phyloP scores from a whole-genome alignment of 1,139 yeast genomes.

The Eremothecium sinecaudum region DNA sequence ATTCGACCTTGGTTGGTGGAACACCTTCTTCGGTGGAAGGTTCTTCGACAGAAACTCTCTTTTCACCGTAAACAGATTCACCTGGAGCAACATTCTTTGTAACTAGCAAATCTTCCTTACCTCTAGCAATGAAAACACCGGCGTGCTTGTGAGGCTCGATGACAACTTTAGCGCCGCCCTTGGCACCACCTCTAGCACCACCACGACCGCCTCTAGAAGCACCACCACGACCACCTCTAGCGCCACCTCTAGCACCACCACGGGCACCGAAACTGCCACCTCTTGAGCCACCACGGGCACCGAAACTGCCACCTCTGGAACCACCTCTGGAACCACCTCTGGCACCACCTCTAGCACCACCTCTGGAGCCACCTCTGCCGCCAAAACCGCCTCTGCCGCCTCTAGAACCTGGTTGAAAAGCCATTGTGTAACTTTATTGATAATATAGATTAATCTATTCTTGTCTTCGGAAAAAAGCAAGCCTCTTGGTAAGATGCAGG shows the following conservation, averaged over 20 bases:
- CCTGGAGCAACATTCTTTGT: slow-evolving; percentile 98
- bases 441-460: neutral
- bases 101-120: slow-evolving; percentile 95
- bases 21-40: slow-evolving; percentile 78
- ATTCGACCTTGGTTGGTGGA: slow-evolving; percentile 91
- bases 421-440: slow-evolving; percentile 32
- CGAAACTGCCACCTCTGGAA: slow-evolving; percentile 41
- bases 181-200: slow-evolving; percentile 71
- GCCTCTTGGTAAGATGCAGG: neutral
- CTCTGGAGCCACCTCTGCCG: slow-evolving; percentile 27
- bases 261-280: slow-evolving; percentile 68
- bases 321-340: slow-evolving; percentile 38
- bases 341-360: slow-evolving; percentile 35
- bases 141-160: slow-evolving; percentile 98
- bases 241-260: slow-evolving; percentile 55
- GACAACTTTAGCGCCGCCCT: slow-evolving; percentile 91
- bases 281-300: slow-evolving; percentile 47
- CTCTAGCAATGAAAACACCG: slow-evolving; percentile 97
- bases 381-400: slow-evolving; percentile 34
- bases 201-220: slow-evolving; percentile 83
- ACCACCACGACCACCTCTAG: slow-evolving; percentile 50
- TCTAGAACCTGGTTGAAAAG: slow-evolving; percentile 46
- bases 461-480: slow-evolving; percentile 1
- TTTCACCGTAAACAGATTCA: slow-evolving; percentile 96
- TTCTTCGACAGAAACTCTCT: slow-evolving; percentile 88